A percentile compares a stretch with the other conserved stretches of the same genome.
Evolutionary conservation across 768 basidiomycete genomes (phyloP).

Genomic region (Agaricus blazei): DNA sequence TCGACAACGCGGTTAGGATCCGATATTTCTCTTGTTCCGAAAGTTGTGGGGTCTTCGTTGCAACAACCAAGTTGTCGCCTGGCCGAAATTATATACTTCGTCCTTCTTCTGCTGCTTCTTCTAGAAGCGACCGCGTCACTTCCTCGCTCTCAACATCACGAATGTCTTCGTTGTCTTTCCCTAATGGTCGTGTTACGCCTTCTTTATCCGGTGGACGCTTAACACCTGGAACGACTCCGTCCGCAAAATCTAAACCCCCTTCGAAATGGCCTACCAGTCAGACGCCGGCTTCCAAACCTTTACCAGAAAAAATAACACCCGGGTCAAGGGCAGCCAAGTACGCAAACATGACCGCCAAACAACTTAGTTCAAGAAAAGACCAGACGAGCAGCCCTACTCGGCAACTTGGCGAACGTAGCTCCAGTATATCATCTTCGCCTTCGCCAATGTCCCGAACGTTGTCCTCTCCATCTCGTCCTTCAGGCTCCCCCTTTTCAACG

Average conservation of each 20-base stretch:
- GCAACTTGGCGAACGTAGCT: constrained; percentile 17
- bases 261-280: constrained; percentile 28
- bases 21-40: constrained; percentile 84
- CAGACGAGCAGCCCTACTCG: not conserved
- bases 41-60: constrained; percentile 89
- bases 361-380: constrained; percentile 49
- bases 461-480: constrained; percentile 37
- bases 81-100: constrained; percentile 40
- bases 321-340: constrained; percentile 86
- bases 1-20: constrained; percentile 38
- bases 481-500: constrained; percentile 64
- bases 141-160: constrained; percentile 37
- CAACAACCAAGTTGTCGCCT: constrained; percentile 76
- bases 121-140: constrained; percentile 52
- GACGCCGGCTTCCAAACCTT: constrained; percentile 23
- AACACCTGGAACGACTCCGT: constrained; percentile 33
- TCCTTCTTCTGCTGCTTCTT: constrained; percentile 79
- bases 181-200: constrained; percentile 48
- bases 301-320: constrained; percentile 55
- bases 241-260: constrained; percentile 24
- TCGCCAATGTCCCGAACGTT: constrained; percentile 31
- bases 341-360: constrained; percentile 78
- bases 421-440: constrained; percentile 23
- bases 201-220: constrained; percentile 30
- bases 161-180: constrained; percentile 32